These are phyloP conservation scores for Mucuna pruriens DNA, from an alignment of 306 rosid species.

Conservation along the genomic window DNA sequence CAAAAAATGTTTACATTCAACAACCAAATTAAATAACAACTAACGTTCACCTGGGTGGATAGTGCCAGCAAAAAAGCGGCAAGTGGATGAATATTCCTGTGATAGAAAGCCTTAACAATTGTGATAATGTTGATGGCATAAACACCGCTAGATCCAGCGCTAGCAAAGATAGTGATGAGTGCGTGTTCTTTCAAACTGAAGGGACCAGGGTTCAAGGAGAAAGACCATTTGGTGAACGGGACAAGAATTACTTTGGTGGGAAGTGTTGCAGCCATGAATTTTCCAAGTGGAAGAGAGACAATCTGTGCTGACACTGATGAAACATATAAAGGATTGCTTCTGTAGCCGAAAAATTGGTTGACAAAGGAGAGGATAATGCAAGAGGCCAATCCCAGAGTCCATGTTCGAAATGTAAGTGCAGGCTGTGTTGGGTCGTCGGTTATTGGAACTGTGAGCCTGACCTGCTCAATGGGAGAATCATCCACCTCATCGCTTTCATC, in stretches of 20 bases:
- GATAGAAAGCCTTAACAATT: constrained; percentile 86
- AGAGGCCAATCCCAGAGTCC: constrained; percentile 72
- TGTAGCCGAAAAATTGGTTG: constrained; percentile 74
- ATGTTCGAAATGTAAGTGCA: constrained; percentile 81
- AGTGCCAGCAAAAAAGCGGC: constrained; percentile 72
- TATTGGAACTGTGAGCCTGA: constrained; percentile 73
- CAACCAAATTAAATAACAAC: not conserved
- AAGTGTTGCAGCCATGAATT: constrained; percentile 82
- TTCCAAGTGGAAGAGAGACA: constrained; percentile 72
- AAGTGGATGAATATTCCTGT: constrained; percentile 53
- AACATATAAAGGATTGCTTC: constrained; percentile 58
- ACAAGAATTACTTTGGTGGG: constrained; percentile 41
- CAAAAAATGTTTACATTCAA: not conserved
- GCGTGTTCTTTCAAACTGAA: constrained; percentile 85
- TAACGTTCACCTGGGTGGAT: constrained; percentile 72
- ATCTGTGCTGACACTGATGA: constrained; percentile 79
- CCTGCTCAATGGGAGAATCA: constrained; percentile 85
- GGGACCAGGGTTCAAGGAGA: constrained; percentile 83
- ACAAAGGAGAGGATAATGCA: constrained; percentile 74
- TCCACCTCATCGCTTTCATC: constrained; percentile 52
- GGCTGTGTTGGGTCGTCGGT: constrained; percentile 71
- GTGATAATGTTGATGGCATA: constrained; percentile 79
- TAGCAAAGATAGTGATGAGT: constrained; percentile 80
- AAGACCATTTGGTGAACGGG: constrained; percentile 62
- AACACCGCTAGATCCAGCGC: constrained; percentile 66